These are phyloP conservation scores for Ulvella scutata DNA, from an alignment of 139 green algal genomes.

Conservation along the genomic window DNA sequence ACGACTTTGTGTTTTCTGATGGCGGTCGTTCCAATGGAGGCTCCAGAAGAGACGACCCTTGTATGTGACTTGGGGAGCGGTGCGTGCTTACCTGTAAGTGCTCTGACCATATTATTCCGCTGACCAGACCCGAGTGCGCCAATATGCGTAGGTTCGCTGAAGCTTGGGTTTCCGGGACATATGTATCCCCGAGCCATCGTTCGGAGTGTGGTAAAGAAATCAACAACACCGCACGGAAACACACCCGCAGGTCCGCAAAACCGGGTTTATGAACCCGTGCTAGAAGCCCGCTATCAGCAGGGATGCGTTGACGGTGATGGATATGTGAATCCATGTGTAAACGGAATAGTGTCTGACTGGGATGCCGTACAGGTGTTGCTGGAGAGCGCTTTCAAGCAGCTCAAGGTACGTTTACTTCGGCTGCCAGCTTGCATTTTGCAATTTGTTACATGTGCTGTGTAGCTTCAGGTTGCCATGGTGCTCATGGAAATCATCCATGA, in stretches of 20 bases:
- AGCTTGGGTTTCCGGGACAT: neutral
- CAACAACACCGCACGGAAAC: neutral
- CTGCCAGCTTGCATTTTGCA: neutral
- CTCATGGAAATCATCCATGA: neutral
- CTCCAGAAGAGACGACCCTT: too few relatives aligned
- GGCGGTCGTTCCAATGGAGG: too few relatives aligned
- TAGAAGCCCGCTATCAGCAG: neutral
- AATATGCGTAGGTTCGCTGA: neutral
- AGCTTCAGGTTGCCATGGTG: conserved; percentile 8
- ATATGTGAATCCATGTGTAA: conserved; percentile 6
- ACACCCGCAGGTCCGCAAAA: neutral
- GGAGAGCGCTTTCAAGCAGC: conserved; percentile 39
- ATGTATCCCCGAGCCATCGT: neutral
- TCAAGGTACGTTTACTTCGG: conserved; percentile 7
- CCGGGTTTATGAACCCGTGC: neutral
- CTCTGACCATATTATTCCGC: too few relatives aligned
- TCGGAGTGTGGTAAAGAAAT: neutral
- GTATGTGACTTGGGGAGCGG: too few relatives aligned
- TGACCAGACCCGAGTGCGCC: too few relatives aligned
- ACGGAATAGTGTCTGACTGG: conserved; percentile 57
- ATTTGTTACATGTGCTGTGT: neutral
- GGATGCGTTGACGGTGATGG: neutral
- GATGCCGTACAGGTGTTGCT: conserved; percentile 50
- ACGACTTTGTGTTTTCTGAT: too few relatives aligned
- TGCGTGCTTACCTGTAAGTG: too few relatives aligned